Percentiles rank a stretch among this genome's conserved stretches.
These are phyloP conservation scores for Cutaneotrichosporon sp. DNA, from an alignment of 1,284 basidiomycete species.

Conservation along the genomic window DNA sequence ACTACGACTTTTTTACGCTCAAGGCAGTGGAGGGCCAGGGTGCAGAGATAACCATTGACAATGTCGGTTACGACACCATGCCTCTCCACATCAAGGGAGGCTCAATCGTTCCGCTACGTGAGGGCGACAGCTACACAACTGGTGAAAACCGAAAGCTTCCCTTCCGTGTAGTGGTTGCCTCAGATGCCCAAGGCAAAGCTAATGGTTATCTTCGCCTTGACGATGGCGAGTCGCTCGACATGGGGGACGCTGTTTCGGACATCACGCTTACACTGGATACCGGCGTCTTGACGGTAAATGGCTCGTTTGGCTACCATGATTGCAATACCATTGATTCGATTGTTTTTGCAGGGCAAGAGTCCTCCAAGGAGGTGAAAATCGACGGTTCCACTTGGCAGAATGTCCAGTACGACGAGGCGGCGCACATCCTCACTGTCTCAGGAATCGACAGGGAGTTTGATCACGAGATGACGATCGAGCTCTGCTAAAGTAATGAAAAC, in stretches of 20 bases:
- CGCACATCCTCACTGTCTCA: background rate
- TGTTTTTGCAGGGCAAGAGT: slow-evolving; percentile 20
- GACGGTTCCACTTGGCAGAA: background rate
- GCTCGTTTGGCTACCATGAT: slow-evolving; percentile 53
- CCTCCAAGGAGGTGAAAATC: background rate
- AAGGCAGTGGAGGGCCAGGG: slow-evolving; percentile 48
- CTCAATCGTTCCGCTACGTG: slow-evolving; percentile 57
- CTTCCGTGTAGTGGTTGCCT: slow-evolving; percentile 57
- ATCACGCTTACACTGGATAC: slow-evolving; percentile 51
- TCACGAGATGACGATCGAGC: background rate
- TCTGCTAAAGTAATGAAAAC: no score
- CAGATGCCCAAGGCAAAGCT: slow-evolving; percentile 52
- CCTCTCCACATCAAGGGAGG: slow-evolving; percentile 63
- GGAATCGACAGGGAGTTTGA: background rate
- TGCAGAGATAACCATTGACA: slow-evolving; percentile 12
- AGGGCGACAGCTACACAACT: slow-evolving; percentile 57
- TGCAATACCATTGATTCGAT: slow-evolving; percentile 13
- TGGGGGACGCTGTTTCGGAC: slow-evolving; percentile 49
- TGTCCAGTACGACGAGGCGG: background rate
- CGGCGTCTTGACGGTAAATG: slow-evolving; percentile 52
- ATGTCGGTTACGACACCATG: slow-evolving; percentile 55
- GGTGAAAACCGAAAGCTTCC: slow-evolving; percentile 56
- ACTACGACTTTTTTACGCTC: slow-evolving; percentile 71
- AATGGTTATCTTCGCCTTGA: slow-evolving; percentile 60
- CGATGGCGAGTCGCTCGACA: slow-evolving; percentile 54